These are phyloP conservation scores for Sapria himalayana DNA, from an alignment of 345 rosid species.

Conservation along the genomic window DNA sequence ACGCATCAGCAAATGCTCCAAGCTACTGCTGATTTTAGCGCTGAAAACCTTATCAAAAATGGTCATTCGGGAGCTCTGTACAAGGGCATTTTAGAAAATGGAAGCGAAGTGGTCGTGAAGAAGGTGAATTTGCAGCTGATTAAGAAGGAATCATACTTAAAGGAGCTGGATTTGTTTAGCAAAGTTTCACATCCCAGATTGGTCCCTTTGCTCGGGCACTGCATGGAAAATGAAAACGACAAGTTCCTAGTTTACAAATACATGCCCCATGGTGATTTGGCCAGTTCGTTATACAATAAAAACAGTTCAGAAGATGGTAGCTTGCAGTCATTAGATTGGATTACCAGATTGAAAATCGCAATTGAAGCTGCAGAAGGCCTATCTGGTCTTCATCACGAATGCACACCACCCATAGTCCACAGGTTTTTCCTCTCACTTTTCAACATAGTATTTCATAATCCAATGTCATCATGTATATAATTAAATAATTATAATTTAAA, in stretches of 20 bases:
- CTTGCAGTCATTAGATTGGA: slow-evolving; percentile 88
- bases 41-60: slow-evolving; percentile 51
- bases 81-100: slow-evolving; percentile 47
- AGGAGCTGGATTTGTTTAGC: slow-evolving; percentile 69
- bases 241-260: slow-evolving; percentile 66
- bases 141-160: slow-evolving; percentile 36
- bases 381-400: slow-evolving; percentile 79
- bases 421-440: no score
- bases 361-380: slow-evolving; percentile 88
- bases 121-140: slow-evolving; percentile 32
- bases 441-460: no score
- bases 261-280: slow-evolving; percentile 77
- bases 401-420: slow-evolving; percentile 73
- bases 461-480: no score
- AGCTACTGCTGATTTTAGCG: slow-evolving; percentile 53
- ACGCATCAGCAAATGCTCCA: slow-evolving; percentile 54
- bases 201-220: slow-evolving; percentile 77
- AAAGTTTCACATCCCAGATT: slow-evolving; percentile 56
- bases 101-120: slow-evolving; percentile 42
- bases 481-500: no score
- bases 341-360: slow-evolving; percentile 87
- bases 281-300: slow-evolving; percentile 57
- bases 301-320: slow-evolving; percentile 38
- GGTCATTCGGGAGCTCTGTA: slow-evolving; percentile 91
- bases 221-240: slow-evolving; percentile 57